phyloP scores from a whole-genome alignment of 116 monocot genomes.

The Iris pallida region DNA sequence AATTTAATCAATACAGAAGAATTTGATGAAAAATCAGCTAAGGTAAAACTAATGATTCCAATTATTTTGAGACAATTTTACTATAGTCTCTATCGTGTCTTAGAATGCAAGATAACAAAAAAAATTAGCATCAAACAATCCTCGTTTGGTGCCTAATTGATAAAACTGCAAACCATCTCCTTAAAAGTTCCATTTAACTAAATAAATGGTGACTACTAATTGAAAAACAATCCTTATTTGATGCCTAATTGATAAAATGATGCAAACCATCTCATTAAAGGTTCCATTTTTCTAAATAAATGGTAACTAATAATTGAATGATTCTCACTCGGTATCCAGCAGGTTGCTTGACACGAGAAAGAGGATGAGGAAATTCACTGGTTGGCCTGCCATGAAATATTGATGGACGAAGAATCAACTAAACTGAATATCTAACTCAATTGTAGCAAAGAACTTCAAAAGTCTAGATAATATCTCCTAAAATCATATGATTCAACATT shows the following conservation, averaged over 20 bases:
- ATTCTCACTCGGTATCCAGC: constrained; percentile 85
- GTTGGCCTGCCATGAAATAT: constrained; percentile 61
- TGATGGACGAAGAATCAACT: background rate
- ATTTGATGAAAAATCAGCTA: too few relatives aligned
- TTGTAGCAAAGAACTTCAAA: background rate
- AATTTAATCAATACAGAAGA: too few relatives aligned
- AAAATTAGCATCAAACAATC: too few relatives aligned
- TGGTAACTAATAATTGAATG: background rate
- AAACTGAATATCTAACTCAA: background rate
- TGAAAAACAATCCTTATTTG: too few relatives aligned
- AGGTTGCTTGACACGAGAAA: constrained; percentile 87
- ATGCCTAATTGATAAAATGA: too few relatives aligned
- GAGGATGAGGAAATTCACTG: constrained; percentile 96
- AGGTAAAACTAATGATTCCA: too few relatives aligned
- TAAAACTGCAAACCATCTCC: background rate
- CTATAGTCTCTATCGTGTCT: too few relatives aligned
- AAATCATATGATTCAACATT: background rate
- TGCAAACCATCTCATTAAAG: background rate
- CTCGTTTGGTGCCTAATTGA: too few relatives aligned
- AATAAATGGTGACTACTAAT: background rate
- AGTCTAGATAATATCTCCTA: background rate
- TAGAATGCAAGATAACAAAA: too few relatives aligned
- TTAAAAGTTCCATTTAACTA: background rate
- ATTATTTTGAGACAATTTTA: too few relatives aligned
- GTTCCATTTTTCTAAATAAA: background rate